These are phyloP conservation scores for Astrothelium macrocarpum DNA, from an alignment of 495 filamentous ascomycete genomes.

Conservation along the genomic window DNA sequence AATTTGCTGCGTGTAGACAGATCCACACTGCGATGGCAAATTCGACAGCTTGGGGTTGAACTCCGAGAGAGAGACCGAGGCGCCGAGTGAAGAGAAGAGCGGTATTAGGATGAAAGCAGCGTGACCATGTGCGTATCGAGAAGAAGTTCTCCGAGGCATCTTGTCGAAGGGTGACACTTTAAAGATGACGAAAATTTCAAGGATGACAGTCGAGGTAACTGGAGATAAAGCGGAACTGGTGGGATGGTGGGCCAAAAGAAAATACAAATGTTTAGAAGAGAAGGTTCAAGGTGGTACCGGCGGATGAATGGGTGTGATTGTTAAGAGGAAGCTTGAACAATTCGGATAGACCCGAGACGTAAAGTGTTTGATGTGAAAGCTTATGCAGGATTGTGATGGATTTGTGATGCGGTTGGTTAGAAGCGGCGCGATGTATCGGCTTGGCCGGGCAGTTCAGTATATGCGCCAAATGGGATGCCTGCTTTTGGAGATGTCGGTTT, in stretches of 20 bases:
- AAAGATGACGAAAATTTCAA: neutral
- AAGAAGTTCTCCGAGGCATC: neutral
- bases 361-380: neutral
- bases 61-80: slow-evolving; percentile 16
- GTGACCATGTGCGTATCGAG: neutral
- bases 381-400: neutral
- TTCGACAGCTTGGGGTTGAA: slow-evolving; percentile 16
- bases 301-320: neutral
- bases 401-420: slow-evolving; percentile 1
- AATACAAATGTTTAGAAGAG: neutral
- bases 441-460: no score
- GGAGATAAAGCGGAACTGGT: neutral
- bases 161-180: neutral
- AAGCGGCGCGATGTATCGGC: neutral
- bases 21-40: slow-evolving; percentile 14
- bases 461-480: neutral
- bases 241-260: neutral
- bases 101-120: slow-evolving; percentile 1
- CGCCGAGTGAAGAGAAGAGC: slow-evolving; percentile 5
- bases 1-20: slow-evolving; percentile 19
- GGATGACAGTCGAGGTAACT: neutral
- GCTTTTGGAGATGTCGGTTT: neutral
- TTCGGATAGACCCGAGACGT: slow-evolving; percentile 1
- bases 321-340: neutral
- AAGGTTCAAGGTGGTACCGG: neutral